Conservation (phyloP, 768 basidiomycete genomes). For the Russula sp. region DNA sequence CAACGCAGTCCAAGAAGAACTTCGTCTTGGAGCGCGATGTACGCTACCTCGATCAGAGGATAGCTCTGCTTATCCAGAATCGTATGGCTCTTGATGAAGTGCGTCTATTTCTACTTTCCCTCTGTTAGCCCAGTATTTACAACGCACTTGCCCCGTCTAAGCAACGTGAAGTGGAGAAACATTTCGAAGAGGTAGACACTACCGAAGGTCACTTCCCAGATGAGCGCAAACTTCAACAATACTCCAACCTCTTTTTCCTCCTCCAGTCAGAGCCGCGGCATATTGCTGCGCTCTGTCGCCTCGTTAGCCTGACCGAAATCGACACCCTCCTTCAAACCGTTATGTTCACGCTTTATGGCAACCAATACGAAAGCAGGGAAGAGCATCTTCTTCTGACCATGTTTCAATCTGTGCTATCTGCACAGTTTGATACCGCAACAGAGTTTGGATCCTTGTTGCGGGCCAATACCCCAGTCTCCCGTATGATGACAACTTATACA, state of each 20-base stretch:
- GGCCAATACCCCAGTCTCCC: slow-evolving; percentile 97
- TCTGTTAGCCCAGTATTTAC: slow-evolving; percentile 22
- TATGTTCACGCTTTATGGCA: slow-evolving; percentile 99
- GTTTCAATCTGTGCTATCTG: slow-evolving; percentile 98
- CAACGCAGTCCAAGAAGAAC: slow-evolving; percentile 99
- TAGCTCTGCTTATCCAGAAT: slow-evolving; percentile 97
- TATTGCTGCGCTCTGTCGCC: slow-evolving; percentile 91
- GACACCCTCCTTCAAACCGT: slow-evolving; percentile 99
- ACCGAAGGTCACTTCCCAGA: slow-evolving; percentile 92
- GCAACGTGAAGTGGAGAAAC: slow-evolving; percentile 94
- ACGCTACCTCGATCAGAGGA: slow-evolving; percentile 94
- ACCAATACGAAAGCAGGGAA: slow-evolving; percentile 98
- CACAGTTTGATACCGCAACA: slow-evolving; percentile 98
- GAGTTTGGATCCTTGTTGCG: slow-evolving; percentile 98
- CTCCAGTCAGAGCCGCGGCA: slow-evolving; percentile 97
- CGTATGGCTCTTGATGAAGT: slow-evolving; percentile 96
- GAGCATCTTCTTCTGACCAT: slow-evolving; percentile 98
- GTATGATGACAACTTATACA: slow-evolving; percentile 99
- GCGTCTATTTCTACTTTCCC: slow-evolving; percentile 30
- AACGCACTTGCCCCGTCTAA: slow-evolving; percentile 35
- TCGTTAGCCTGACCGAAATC: slow-evolving; percentile 94
- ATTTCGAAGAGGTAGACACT: slow-evolving; percentile 93
- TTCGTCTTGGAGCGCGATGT: slow-evolving; percentile 99
- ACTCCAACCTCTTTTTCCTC: slow-evolving; percentile 98
- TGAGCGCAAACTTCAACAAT: slow-evolving; percentile 91